A percentile compares a stretch with the other conserved stretches of the same genome.
Conservation (phyloP, 2,329 filamentous ascomycete genomes). For the Aspergillus jensenii region DNA sequence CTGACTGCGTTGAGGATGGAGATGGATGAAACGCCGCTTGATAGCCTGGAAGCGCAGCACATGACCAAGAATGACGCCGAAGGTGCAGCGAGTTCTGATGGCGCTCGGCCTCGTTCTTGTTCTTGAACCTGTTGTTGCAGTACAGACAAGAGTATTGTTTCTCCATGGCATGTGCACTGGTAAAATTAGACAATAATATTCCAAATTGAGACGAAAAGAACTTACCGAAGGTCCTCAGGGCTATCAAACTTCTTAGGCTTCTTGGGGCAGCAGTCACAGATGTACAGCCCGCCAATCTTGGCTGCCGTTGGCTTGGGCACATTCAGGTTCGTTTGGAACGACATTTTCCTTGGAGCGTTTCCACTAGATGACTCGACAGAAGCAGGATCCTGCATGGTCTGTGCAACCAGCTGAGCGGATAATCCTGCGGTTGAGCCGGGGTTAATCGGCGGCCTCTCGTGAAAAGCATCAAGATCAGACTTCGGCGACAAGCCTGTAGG, state of each 20-base stretch:
- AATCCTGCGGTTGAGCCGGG: constrained; percentile 49
- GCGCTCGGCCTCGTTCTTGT: constrained; percentile 96
- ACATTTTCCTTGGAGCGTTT: constrained; percentile 48
- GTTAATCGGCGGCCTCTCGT: constrained; percentile 51
- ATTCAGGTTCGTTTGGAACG: constrained; percentile 38
- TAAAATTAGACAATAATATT: background rate
- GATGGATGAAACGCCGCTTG: constrained; percentile 86
- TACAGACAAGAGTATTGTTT: constrained; percentile 95
- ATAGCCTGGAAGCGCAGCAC: constrained; percentile 74
- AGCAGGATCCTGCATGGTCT: constrained; percentile 35
- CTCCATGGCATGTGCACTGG: constrained; percentile 82
- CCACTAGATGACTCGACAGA: constrained; percentile 41
- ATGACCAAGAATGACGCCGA: constrained; percentile 93
- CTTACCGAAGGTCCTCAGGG: constrained; percentile 78
- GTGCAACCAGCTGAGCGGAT: constrained; percentile 36
- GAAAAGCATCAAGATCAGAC: constrained; percentile 54
- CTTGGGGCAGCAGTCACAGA: constrained; percentile 95
- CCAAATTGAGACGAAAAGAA: constrained; percentile 14
- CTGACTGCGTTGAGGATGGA: constrained; percentile 45
- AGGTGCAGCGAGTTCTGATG: constrained; percentile 95
- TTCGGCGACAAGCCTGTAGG: constrained; percentile 60
- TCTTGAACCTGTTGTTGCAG: constrained; percentile 95
- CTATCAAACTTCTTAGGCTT: constrained; percentile 95
- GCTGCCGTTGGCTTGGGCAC: constrained; percentile 34
- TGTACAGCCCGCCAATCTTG: constrained; percentile 59